Evolutionary conservation across 345 rosid genomes (phyloP), one percentile per base, ranked within the genome.

Genomic region (Populus deltoides): DNA sequence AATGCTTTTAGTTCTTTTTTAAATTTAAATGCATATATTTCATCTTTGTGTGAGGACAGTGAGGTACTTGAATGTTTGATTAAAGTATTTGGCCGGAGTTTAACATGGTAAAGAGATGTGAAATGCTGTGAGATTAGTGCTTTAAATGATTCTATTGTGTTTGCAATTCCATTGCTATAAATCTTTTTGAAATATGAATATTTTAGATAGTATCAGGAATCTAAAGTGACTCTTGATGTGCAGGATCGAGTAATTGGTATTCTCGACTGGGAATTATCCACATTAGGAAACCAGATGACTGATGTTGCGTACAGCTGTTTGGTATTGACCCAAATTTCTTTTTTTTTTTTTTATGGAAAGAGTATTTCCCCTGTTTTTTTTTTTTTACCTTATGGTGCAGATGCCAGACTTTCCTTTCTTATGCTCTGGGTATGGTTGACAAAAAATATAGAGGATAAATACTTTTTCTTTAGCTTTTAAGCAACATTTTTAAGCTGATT

Each of bases 261-360:
- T 66, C 92, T 95, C 71, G 99, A 95, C 86, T 95, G 99, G 98
- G 98, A 95, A 83, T 81, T 95, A 78, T 95, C 99, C 51, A 93
- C 99, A 18, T 90, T 95, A 83, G 99, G 99, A 76, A 95, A 92
- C 84, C 97, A 93, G 89, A 93, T 95, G 99, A 88, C 91, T 59
- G 99, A 95, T 87, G 93, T 95, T 47, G 97, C 99, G 49, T 88
- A 87, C 86, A 85, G 81, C 82, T 93, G 94, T 80, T 8, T 95
- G 99, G 99, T 95, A 92, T 70, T 79, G 68, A 62, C 65, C 66
- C 71, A n/a, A 49, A 65, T 47, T 77, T 74, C 27, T 16, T 8
- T 67, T 16, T 78, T 75, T 0, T 41, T 41, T 83, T 81, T 74
- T 36, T 51, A 27, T 77, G 27, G 8, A 49, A 72, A 24, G 53